Conservation (phyloP, 2,329 filamentous ascomycete species). For the Aspergillus candidus region DNA sequence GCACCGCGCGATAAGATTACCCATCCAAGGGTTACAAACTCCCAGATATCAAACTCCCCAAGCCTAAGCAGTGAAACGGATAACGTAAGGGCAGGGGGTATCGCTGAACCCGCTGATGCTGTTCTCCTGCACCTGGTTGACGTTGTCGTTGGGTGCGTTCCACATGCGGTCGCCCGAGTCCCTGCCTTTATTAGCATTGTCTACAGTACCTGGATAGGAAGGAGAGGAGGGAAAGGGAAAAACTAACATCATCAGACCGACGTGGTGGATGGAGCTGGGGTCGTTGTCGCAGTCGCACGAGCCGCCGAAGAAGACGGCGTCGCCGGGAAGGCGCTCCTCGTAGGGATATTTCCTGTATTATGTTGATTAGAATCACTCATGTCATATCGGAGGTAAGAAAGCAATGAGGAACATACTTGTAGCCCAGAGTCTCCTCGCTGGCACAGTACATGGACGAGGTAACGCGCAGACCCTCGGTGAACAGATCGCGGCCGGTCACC, state of each 20-base stretch:
- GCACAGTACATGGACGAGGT: constrained; percentile 24
- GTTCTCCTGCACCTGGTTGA: constrained; percentile 21
- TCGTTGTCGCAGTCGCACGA: constrained; percentile 4
- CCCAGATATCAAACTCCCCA: too few relatives aligned
- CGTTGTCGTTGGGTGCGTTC: constrained; percentile 22
- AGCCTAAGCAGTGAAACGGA: constrained; percentile 12
- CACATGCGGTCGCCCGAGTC: constrained; percentile 22
- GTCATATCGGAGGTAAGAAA: too few relatives aligned
- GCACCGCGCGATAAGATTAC: too few relatives aligned
- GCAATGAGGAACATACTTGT: constrained; percentile 16
- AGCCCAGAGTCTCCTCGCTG: constrained; percentile 12
- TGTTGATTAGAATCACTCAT: too few relatives aligned
- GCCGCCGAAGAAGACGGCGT: constrained; percentile 22
- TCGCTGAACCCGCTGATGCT: constrained; percentile 17
- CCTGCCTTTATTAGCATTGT: constrained; percentile 6
- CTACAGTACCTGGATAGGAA: too few relatives aligned
- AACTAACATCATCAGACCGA: constrained; percentile 10
- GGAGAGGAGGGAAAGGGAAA: neutral
- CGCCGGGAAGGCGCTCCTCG: constrained; percentile 16
- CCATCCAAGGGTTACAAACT: too few relatives aligned
- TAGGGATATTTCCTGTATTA: constrained; percentile 19
- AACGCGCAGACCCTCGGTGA: constrained; percentile 18
- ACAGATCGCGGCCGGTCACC: constrained; percentile 22
- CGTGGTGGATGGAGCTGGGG: constrained; percentile 7
- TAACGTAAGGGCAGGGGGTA: constrained; percentile 18